Conservation (phyloP, 192 early-diverging fungal genomes). For the Umbelopsis sp. region DNA sequence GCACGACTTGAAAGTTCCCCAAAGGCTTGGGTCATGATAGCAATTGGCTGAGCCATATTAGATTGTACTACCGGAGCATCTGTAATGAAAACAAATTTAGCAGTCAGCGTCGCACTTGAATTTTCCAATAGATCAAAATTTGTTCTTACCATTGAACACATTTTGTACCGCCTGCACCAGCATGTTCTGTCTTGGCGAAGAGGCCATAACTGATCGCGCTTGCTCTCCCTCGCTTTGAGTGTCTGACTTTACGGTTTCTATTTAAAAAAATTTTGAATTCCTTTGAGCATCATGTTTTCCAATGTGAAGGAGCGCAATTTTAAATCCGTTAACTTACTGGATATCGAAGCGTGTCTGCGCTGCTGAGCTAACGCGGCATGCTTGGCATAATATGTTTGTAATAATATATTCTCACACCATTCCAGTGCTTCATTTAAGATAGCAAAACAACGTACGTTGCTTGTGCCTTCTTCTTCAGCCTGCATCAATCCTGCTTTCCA, state of each 20-base stretch:
- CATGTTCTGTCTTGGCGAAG: constrained; percentile 40
- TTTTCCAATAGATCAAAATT: constrained; percentile 18
- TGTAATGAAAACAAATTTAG: not conserved
- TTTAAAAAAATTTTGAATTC: not conserved
- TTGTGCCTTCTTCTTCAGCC: constrained; percentile 31
- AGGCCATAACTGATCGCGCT: not conserved
- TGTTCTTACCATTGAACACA: constrained; percentile 27
- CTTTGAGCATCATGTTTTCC: not conserved
- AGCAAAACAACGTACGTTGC: constrained; percentile 73
- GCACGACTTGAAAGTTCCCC: constrained; percentile 57
- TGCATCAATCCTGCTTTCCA: constrained; percentile 61
- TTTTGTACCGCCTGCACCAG: constrained; percentile 32
- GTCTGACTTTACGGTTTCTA: not conserved
- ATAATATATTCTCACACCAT: constrained; percentile 90
- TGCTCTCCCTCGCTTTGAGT: not conserved
- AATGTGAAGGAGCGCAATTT: not conserved
- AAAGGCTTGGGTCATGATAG: constrained; percentile 64
- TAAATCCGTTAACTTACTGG: not conserved
- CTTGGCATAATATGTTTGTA: constrained; percentile 75
- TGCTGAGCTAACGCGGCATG: constrained; percentile 42
- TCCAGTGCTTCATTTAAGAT: constrained; percentile 89
- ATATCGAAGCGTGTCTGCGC: constrained; percentile 6
- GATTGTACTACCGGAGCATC: constrained; percentile 24
- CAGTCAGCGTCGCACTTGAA: not conserved
- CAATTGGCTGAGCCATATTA: constrained; percentile 54